Base-by-base conservation (phyloP, 768 basidiomycete genomes). In the Russula emetica region DNA sequence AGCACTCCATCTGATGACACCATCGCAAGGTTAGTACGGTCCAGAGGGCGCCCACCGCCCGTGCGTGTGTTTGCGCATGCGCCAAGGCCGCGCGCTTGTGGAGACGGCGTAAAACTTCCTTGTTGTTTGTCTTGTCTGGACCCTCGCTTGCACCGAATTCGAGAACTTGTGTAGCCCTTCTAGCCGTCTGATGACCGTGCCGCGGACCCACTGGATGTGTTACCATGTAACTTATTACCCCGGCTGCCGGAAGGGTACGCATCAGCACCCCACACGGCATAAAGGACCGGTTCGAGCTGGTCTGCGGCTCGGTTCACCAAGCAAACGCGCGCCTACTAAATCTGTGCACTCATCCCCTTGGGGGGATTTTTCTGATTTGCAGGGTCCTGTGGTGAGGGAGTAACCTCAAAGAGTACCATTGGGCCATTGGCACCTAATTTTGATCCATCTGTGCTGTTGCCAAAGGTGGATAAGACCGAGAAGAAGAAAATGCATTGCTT, bases 11-110 rank as follows among this genome's bases (percentile, higher is more conserved):
- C 58, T 38, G 63, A 64, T 34, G 63, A 26, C 28, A 14, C 53
- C 58, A 59, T 64, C 18, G 18, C 36, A n/a, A 28, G 63, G 30
- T 42, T 64, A 60, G 57, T 24, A n/a, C 52, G 24, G 13, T 58
- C 32, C 24, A 7, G 24, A 38, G 34, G 34, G 58, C 63, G 63
- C 63, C 36, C 57, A 1, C 49, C 40, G 30, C 22, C 55, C 18
- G 49, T 11, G 47, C 9, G 9, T 26, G 32, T 13, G 20, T 8
- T 9, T 1, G 8, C 10, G 45, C 45, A 3, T 10, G 11, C 11
- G n/a, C 20, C 22, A 47, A 20, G n/a, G 30, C n/a, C 18, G 28
- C 51, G 28, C 32, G 22, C 44, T 30, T 38, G 50, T 28, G 28
- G 32, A n/a, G 11, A 7, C 11, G 52, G 52, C 45, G n/a, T 22